phyloP scores from a whole-genome alignment of 2,329 filamentous ascomycete species.

The Colletotrichum sansevieriae region DNA sequence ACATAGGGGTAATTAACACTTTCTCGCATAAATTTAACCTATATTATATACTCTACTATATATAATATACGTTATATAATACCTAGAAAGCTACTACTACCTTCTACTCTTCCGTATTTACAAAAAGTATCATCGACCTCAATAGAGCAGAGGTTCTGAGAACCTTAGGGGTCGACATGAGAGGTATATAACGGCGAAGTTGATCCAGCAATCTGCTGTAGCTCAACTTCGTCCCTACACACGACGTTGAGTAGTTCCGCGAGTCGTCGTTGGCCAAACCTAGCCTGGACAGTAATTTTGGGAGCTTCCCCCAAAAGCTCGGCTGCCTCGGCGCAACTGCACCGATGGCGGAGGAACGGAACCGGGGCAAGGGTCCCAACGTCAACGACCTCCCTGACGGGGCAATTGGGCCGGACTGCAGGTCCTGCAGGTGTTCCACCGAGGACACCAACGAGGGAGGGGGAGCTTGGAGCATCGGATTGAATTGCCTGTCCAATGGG shows the following conservation, averaged over 20 bases:
- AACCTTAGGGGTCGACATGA: too few species aligned
- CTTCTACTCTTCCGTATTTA: too few species aligned
- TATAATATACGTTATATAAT: too few species aligned
- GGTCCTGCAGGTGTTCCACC: constrained; percentile 34
- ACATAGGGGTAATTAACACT: too few species aligned
- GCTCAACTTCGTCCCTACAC: too few species aligned
- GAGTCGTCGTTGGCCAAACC: neutral
- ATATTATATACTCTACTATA: too few species aligned
- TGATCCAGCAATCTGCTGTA: neutral
- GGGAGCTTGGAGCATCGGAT: neutral
- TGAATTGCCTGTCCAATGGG: constrained; percentile 32
- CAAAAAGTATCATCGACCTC: too few species aligned
- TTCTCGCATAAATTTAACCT: too few species aligned
- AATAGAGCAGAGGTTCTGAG: too few species aligned
- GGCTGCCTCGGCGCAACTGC: constrained; percentile 30
- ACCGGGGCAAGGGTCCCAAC: constrained; percentile 19
- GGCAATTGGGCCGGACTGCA: constrained; percentile 36
- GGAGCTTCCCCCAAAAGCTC: constrained; percentile 5
- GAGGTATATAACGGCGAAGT: too few species aligned
- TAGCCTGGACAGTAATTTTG: neutral
- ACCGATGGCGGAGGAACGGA: constrained; percentile 33
- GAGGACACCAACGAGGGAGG: constrained; percentile 11
- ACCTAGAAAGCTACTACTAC: too few species aligned
- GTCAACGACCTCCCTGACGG: constrained; percentile 30
- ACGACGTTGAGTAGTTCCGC: neutral